Evolutionary conservation across 345 rosid species (phyloP).

Genomic region (Gossypium australe): DNA sequence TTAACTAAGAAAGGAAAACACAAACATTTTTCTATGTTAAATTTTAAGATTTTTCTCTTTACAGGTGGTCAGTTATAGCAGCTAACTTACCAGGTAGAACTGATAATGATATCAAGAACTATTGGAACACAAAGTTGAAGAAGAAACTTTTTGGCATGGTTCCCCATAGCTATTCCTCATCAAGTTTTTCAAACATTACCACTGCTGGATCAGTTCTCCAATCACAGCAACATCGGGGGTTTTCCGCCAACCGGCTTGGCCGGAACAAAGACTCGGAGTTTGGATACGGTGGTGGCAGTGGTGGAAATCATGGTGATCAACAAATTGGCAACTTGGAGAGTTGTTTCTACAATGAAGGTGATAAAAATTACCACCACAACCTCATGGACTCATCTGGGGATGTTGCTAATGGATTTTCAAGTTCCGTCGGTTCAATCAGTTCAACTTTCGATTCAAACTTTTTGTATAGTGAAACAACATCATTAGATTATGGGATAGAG

Average conservation of each 20-base stretch:
- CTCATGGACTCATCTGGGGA: too few relatives aligned
- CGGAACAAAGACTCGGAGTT: not conserved
- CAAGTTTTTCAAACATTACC: not conserved
- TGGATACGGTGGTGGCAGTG: not conserved
- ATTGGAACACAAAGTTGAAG: slow-evolving; percentile 93
- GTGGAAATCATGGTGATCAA: not conserved
- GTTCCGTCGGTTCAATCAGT: not conserved
- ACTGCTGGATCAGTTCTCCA: not conserved
- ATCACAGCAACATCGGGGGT: not conserved
- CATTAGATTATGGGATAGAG: not conserved
- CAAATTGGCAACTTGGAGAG: too few relatives aligned
- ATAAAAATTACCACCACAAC: too few relatives aligned
- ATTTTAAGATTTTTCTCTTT: too few relatives aligned
- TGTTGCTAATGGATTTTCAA: not conserved
- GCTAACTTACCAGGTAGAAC: slow-evolving; percentile 40
- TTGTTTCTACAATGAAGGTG: too few relatives aligned
- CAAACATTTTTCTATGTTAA: not conserved
- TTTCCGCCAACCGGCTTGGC: not conserved
- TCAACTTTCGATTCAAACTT: not conserved
- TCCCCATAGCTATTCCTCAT: not conserved
- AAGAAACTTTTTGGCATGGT: slow-evolving; percentile 46
- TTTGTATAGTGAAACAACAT: not conserved
- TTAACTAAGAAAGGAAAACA: not conserved
- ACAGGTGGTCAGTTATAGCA: not conserved
- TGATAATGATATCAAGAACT: slow-evolving; percentile 82